phyloP scores from a whole-genome alignment of 192 early-diverging fungal species.

The Entomortierella beljakovae region DNA sequence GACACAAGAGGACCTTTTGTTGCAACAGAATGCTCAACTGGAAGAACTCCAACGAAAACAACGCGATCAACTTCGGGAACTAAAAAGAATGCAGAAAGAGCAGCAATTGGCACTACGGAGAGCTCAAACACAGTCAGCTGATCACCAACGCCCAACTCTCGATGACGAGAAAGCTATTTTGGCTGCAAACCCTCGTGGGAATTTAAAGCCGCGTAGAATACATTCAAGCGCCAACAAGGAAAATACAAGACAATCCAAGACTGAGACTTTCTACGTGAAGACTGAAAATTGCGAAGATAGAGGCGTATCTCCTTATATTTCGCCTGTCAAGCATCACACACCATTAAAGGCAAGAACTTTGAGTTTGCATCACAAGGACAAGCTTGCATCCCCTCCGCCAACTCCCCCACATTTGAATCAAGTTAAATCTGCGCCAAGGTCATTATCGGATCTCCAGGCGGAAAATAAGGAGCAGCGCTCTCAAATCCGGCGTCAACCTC shows the following conservation, averaged over 20 bases:
- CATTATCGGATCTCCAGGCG: neutral
- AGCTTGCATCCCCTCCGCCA: no score
- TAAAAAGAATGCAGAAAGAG: slow-evolving; percentile 16
- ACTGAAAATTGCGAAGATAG: no score
- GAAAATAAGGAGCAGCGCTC: neutral
- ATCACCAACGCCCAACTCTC: neutral
- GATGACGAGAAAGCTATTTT: neutral
- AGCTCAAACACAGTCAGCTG: slow-evolving; percentile 5
- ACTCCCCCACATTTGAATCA: no score
- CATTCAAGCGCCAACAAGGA: neutral
- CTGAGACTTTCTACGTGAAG: neutral
- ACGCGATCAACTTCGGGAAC: slow-evolving; percentile 19
- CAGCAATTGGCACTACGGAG: slow-evolving; percentile 22
- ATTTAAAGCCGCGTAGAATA: neutral
- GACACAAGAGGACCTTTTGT: slow-evolving; percentile 14
- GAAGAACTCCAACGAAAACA: slow-evolving; percentile 28
- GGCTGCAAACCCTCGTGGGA: neutral
- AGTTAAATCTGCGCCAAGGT: no score
- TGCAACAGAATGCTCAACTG: slow-evolving; percentile 21
- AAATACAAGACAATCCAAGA: neutral
- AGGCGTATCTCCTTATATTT: no score
- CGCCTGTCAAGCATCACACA: no score
- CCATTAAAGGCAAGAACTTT: no score
- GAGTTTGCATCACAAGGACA: no score
- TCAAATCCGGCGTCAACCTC: neutral